These are phyloP conservation scores for Annulohypoxylon truncatum DNA, from an alignment of 2,329 filamentous ascomycete species.

Conservation along the genomic window DNA sequence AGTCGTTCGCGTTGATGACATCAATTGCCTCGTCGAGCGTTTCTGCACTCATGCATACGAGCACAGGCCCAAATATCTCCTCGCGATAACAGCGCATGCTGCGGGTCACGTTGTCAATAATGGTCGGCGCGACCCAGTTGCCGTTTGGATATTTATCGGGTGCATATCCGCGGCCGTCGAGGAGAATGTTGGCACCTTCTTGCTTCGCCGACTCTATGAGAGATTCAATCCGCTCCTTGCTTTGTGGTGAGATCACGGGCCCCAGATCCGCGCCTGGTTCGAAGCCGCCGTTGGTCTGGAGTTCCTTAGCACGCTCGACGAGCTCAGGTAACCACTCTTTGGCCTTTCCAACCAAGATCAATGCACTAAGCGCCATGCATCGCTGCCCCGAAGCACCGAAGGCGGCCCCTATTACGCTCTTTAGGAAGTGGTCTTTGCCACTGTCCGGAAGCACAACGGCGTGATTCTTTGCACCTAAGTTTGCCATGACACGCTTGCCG, in stretches of 20 bases:
- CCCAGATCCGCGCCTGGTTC: constrained; percentile 83
- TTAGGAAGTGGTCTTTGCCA: constrained; percentile 91
- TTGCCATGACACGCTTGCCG: constrained; percentile 89
- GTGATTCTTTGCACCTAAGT: constrained; percentile 90
- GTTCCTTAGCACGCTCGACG: constrained; percentile 77
- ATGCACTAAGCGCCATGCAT: constrained; percentile 86
- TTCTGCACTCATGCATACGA: constrained; percentile 83
- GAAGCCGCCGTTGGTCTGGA: constrained; percentile 83
- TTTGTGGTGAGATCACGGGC: constrained; percentile 83
- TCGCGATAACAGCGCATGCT: constrained; percentile 87
- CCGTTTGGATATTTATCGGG: constrained; percentile 84
- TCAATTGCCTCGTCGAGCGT: constrained; percentile 84
- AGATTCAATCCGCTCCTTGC: constrained; percentile 80
- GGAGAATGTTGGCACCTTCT: constrained; percentile 84
- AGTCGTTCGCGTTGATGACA: constrained; percentile 86
- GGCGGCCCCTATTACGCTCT: constrained; percentile 84
- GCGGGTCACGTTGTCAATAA: constrained; percentile 83
- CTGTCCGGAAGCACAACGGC: constrained; percentile 86
- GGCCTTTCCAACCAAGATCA: constrained; percentile 86
- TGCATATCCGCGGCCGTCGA: constrained; percentile 81
- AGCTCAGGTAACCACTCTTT: constrained; percentile 85
- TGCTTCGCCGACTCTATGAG: constrained; percentile 81
- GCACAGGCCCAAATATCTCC: constrained; percentile 87
- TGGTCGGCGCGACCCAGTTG: constrained; percentile 86
- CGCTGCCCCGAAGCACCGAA: constrained; percentile 88